These are phyloP conservation scores for Pseudocercospora crystallina DNA, from an alignment of 2,329 filamentous ascomycete genomes.

Conservation along the genomic window DNA sequence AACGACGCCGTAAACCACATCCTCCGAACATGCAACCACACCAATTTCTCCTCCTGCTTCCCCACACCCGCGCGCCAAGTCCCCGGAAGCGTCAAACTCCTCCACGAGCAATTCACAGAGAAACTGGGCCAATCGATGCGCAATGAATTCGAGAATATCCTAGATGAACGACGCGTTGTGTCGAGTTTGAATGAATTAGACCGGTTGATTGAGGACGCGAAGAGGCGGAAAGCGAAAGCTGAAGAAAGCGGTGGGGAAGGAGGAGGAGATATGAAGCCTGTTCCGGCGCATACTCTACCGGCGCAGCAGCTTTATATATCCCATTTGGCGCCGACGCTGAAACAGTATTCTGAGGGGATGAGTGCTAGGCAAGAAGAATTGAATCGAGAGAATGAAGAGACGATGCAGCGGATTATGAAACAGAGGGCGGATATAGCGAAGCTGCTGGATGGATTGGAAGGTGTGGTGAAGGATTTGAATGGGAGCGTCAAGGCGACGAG, in stretches of 20 bases:
- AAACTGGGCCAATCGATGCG: constrained; percentile 55
- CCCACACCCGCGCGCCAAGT: constrained; percentile 61
- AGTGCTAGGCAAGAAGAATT: constrained; percentile 50
- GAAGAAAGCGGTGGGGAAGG: constrained; percentile 31
- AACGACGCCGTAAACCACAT: constrained; percentile 59
- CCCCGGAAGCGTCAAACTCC: constrained; percentile 54
- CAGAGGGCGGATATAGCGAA: constrained; percentile 60
- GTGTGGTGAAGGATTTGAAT: constrained; percentile 58
- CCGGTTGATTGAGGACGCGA: constrained; percentile 59
- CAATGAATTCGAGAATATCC: constrained; percentile 60
- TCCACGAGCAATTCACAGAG: constrained; percentile 60
- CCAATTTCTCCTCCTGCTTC: constrained; percentile 64
- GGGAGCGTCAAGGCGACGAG: constrained; percentile 42
- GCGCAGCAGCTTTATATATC: constrained; percentile 58
- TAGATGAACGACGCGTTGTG: constrained; percentile 57
- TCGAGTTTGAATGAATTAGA: constrained; percentile 61
- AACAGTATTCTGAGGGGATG: constrained; percentile 51
- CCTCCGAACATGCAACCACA: constrained; percentile 60
- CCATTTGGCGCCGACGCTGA: constrained; percentile 59
- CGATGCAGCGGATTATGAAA: constrained; percentile 51
- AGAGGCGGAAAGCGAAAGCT: constrained; percentile 49
- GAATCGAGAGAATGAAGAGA: constrained; percentile 53
- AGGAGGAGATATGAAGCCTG: constrained; percentile 35
- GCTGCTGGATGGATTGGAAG: constrained; percentile 56
- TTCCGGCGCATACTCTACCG: constrained; percentile 59